These are phyloP conservation scores for Priceomyces castillae DNA, from an alignment of 805 yeast species.

Conservation along the genomic window DNA sequence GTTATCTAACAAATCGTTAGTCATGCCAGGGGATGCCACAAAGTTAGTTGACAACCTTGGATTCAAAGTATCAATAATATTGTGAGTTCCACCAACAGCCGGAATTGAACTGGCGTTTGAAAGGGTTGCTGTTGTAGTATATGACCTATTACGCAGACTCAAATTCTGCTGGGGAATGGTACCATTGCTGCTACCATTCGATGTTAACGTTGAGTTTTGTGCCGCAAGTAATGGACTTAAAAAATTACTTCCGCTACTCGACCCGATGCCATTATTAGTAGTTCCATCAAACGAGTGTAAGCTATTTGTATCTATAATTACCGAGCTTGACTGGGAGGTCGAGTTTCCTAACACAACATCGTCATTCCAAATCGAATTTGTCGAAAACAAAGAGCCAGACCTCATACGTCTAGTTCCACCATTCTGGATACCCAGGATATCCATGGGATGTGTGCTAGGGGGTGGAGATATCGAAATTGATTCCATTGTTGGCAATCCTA, in stretches of 20 bases:
- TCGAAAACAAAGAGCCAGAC: constrained; percentile 53
- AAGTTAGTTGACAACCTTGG: constrained; percentile 24
- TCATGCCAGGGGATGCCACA: constrained; percentile 14
- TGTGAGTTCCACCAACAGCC: constrained; percentile 8
- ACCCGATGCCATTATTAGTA: constrained; percentile 11
- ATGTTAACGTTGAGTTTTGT: constrained; percentile 9
- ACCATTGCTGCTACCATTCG: constrained; percentile 14
- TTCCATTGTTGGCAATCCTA: constrained; percentile 15
- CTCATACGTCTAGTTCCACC: constrained; percentile 41
- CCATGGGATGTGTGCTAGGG: constrained; percentile 17
- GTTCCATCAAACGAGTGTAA: constrained; percentile 14
- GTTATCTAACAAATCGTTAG: constrained; percentile 33
- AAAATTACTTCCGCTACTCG: constrained; percentile 8
- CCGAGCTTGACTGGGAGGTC: constrained; percentile 11
- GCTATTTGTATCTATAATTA: constrained; percentile 15
- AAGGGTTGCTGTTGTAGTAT: constrained; percentile 45
- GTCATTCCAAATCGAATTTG: constrained; percentile 60
- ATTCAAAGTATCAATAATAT: constrained; percentile 11
- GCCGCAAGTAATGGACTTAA: constrained; percentile 15
- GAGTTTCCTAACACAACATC: constrained; percentile 26
- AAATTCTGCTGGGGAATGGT: constrained; percentile 9
- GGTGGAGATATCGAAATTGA: constrained; percentile 17
- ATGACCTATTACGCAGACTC: constrained; percentile 44
- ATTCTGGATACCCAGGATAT: constrained; percentile 16
- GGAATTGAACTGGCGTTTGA: constrained; percentile 17